Evolutionary conservation across 1,284 basidiomycete genomes (phyloP).

Genomic region (Puccinia horiana): DNA sequence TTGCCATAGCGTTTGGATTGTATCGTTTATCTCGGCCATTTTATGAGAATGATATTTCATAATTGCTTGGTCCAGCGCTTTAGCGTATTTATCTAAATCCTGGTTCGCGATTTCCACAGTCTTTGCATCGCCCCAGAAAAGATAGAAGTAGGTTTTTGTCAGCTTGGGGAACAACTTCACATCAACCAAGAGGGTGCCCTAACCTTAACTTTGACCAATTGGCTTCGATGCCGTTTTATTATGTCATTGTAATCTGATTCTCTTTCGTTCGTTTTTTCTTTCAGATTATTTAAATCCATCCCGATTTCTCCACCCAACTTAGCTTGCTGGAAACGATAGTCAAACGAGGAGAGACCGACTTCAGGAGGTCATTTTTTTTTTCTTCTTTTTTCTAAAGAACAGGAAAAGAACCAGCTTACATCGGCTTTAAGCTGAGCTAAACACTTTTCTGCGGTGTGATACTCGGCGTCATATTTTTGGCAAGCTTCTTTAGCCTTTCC

Average conservation of each 20-base stretch:
- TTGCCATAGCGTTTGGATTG: constrained; percentile 93
- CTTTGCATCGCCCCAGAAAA: constrained; percentile 60
- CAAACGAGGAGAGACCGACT: constrained; percentile 12
- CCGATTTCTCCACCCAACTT: constrained; percentile 78
- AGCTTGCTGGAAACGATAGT: constrained; percentile 67
- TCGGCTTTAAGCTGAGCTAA: constrained; percentile 64
- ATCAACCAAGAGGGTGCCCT: constrained; percentile 20
- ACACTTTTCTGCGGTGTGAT: constrained; percentile 67
- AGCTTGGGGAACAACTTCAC: not conserved
- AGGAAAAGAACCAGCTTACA: constrained; percentile 62
- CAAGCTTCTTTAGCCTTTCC: constrained; percentile 77
- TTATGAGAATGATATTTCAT: constrained; percentile 98
- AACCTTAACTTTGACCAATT: constrained; percentile 92
- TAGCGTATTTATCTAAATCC: constrained; percentile 94
- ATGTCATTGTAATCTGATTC: constrained; percentile 81
- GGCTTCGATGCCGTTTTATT: constrained; percentile 80
- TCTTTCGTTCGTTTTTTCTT: constrained; percentile 71
- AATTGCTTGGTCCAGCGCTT: constrained; percentile 95
- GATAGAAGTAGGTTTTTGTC: not conserved
- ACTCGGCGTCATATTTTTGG: constrained; percentile 79
- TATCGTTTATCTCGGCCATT: constrained; percentile 99
- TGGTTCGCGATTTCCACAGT: constrained; percentile 92
- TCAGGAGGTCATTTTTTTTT: too few species aligned
- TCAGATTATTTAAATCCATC: constrained; percentile 71
- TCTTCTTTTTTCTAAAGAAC: constrained; percentile 19